These are phyloP conservation scores for Neurospora tetrasperma DNA, from an alignment of 495 filamentous ascomycete species.

Conservation along the genomic window DNA sequence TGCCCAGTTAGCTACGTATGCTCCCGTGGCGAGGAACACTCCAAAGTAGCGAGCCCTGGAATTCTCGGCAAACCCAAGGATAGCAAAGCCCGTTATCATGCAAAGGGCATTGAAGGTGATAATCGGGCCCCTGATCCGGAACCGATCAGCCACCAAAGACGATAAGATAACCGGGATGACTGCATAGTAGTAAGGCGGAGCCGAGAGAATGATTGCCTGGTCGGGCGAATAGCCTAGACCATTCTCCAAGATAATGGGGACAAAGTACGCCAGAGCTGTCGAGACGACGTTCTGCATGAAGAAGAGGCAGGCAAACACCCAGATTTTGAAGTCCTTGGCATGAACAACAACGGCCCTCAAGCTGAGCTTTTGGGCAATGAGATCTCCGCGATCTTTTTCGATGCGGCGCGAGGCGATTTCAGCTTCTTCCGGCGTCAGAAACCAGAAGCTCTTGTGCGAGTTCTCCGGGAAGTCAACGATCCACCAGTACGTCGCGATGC, in stretches of 20 bases:
- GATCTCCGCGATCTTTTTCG: constrained; percentile 55
- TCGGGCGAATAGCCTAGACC: constrained; percentile 63
- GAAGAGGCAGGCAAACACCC: constrained; percentile 61
- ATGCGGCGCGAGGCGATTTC: constrained; percentile 48
- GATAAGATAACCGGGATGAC: constrained; percentile 61
- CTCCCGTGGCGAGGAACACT: constrained; percentile 64
- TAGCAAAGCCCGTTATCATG: constrained; percentile 61
- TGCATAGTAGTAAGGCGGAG: constrained; percentile 70
- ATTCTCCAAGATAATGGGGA: constrained; percentile 60
- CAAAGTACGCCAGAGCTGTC: constrained; percentile 56
- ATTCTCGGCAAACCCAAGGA: constrained; percentile 61
- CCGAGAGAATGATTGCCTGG: constrained; percentile 58
- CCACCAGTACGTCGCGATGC: constrained; percentile 64
- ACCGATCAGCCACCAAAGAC: constrained; percentile 57
- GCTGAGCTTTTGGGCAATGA: constrained; percentile 49
- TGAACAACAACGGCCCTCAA: constrained; percentile 48
- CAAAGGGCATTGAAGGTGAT: constrained; percentile 65
- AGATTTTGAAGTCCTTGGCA: constrained; percentile 59
- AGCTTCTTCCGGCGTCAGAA: constrained; percentile 50
- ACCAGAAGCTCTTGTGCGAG: constrained; percentile 48
- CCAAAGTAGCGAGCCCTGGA: constrained; percentile 64
- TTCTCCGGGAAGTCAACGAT: constrained; percentile 75
- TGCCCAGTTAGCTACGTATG: constrained; percentile 74
- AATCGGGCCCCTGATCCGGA: constrained; percentile 52
- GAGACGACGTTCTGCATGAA: constrained; percentile 66